Conservation (phyloP, 2,329 filamentous ascomycete genomes). For the Xylaria digitata region DNA sequence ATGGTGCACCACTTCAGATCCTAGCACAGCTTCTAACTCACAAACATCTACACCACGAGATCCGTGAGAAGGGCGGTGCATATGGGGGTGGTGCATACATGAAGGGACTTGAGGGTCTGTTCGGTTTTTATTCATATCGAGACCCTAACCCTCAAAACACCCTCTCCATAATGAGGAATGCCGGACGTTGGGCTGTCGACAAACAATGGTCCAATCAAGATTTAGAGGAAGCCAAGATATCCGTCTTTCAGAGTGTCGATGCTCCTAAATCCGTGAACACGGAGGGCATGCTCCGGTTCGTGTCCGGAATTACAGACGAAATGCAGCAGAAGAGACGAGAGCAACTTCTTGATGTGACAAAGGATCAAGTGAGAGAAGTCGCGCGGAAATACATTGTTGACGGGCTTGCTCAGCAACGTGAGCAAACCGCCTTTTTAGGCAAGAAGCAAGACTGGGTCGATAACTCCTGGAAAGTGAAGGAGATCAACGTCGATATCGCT, state of each 20-base stretch:
- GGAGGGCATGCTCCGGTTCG: constrained; percentile 87
- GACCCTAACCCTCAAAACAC: constrained; percentile 95
- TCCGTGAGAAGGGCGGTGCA: constrained; percentile 95
- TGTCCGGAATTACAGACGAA: constrained; percentile 84
- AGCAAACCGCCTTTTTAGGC: constrained; percentile 79
- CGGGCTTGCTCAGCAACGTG: constrained; percentile 67
- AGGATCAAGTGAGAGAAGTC: constrained; percentile 80
- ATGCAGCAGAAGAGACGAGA: constrained; percentile 90
- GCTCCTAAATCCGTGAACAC: constrained; percentile 87
- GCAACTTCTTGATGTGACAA: constrained; percentile 85
- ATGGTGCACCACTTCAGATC: constrained; percentile 85
- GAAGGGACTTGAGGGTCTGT: constrained; percentile 81
- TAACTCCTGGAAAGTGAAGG: constrained; percentile 76
- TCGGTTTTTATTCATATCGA: constrained; percentile 96
- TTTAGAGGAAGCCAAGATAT: constrained; percentile 94
- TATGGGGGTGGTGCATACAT: constrained; percentile 94
- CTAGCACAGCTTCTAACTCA: constrained; percentile 93
- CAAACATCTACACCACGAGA: constrained; percentile 96
- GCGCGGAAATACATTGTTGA: constrained; percentile 86
- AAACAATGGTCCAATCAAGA: constrained; percentile 85
- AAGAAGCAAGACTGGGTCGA: constrained; percentile 85
- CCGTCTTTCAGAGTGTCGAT: constrained; percentile 91
- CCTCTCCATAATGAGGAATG: constrained; percentile 82
- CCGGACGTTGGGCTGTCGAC: constrained; percentile 84
- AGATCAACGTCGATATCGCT: constrained; percentile 72